Conservation (phyloP, 2,329 filamentous ascomycete genomes). For the Colletotrichum sublineola region DNA sequence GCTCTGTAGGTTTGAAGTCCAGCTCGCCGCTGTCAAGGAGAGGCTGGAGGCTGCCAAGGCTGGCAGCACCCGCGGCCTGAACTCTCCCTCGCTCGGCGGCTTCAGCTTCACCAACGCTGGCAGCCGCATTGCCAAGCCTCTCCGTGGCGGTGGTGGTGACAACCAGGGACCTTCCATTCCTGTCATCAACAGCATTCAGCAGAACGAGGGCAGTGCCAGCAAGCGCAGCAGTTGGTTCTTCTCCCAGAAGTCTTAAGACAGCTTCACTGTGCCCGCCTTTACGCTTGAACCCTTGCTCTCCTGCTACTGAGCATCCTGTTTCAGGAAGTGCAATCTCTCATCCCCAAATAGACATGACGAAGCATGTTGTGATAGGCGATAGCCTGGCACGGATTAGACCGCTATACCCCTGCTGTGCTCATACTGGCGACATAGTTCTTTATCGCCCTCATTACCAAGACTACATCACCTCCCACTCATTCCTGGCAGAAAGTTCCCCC, state of each 20-base stretch:
- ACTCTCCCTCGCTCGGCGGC: slow-evolving; percentile 71
- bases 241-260: slow-evolving; percentile 67
- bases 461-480: neutral
- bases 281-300: neutral
- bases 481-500: slow-evolving; percentile 2
- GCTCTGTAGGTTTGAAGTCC: slow-evolving; percentile 85
- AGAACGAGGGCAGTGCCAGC: slow-evolving; percentile 67
- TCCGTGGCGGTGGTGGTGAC: slow-evolving; percentile 72
- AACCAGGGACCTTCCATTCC: slow-evolving; percentile 62
- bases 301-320: neutral
- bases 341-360: slow-evolving; percentile 23
- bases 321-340: slow-evolving; percentile 6
- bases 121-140: slow-evolving; percentile 77
- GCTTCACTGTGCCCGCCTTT: neutral
- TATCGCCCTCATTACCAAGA: neutral
- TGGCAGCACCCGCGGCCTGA: slow-evolving; percentile 87
- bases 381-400: slow-evolving; percentile 35
- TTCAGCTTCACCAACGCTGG: slow-evolving; percentile 79
- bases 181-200: slow-evolving; percentile 69
- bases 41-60: slow-evolving; percentile 95
- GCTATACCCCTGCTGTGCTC: slow-evolving; percentile 36
- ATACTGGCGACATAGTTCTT: slow-evolving; percentile 23
- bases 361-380: slow-evolving; percentile 25
- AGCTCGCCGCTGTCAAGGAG: slow-evolving; percentile 97
- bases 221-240: slow-evolving; percentile 84